phyloP scores from a whole-genome alignment of 2,329 filamentous ascomycete species.

The Trichophyton mentagrophytes region DNA sequence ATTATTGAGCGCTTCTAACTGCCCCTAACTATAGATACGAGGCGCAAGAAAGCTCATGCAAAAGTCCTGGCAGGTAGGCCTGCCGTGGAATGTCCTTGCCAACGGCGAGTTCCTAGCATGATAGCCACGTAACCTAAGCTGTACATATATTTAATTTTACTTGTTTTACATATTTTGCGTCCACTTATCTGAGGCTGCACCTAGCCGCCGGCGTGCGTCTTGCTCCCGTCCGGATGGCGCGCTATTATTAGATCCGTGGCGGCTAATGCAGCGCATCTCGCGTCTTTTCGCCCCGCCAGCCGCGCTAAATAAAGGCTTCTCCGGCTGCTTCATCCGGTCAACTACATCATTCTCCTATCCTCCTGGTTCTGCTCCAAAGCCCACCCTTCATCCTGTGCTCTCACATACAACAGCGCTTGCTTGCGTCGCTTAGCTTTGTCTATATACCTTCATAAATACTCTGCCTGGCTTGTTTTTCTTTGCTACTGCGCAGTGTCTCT shows the following conservation, averaged over 20 bases:
- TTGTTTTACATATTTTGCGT: background rate
- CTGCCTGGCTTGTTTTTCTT: background rate
- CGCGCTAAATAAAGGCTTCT: slow-evolving; percentile 4
- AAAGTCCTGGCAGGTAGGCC: slow-evolving; percentile 26
- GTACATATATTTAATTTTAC: background rate
- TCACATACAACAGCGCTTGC: background rate
- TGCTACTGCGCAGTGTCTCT: background rate
- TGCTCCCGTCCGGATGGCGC: background rate
- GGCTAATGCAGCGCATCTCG: background rate
- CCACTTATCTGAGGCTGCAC: background rate
- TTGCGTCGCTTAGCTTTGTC: background rate
- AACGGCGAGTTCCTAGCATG: slow-evolving; percentile 30
- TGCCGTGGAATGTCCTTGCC: slow-evolving; percentile 29
- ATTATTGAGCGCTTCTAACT: too few species aligned
- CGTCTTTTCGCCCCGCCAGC: slow-evolving; percentile 1
- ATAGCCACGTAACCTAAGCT: background rate
- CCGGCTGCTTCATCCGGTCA: background rate
- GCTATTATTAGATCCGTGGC: slow-evolving; percentile 1
- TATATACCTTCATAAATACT: background rate
- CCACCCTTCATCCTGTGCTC: background rate
- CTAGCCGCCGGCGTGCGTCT: background rate
- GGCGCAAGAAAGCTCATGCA: slow-evolving; percentile 31
- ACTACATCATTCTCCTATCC: background rate
- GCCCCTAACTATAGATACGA: slow-evolving; percentile 21
- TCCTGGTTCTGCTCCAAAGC: background rate